Evolutionary conservation across 352 stramenopile species (phyloP).

Genomic region (Globisporangium spinosum): DNA sequence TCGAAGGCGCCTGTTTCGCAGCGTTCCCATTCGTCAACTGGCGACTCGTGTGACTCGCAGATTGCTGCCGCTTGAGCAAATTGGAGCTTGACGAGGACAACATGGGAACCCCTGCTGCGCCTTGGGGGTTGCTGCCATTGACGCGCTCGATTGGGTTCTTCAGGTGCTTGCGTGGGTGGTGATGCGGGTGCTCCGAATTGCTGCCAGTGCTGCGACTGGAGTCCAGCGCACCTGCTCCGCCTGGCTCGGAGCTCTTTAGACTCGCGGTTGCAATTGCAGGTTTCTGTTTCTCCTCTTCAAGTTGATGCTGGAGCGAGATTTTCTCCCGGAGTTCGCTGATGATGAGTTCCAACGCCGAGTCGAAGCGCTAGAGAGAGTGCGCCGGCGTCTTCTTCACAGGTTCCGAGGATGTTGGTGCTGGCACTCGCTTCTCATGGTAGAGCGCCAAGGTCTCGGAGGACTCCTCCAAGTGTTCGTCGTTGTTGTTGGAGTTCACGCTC

Average conservation of each 20-base stretch:
- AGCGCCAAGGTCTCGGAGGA: background rate
- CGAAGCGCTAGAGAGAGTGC: conserved; percentile 27
- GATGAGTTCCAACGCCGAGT: conserved; percentile 66
- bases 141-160: conserved; percentile 67
- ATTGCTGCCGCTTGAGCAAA: conserved; percentile 11
- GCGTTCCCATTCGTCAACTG: background rate
- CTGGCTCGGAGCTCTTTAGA: background rate
- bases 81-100: background rate
- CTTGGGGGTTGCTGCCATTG: conserved; percentile 17
- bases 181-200: conserved; percentile 14
- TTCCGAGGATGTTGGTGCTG: background rate
- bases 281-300: conserved; percentile 14
- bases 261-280: background rate
- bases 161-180: conserved; percentile 39
- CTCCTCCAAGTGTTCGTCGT: conserved; percentile 6
- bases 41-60: background rate
- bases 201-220: conserved; percentile 12
- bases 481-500: conserved; percentile 15
- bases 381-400: background rate
- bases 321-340: conserved; percentile 58
- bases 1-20: background rate
- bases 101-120: background rate
- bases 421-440: background rate
- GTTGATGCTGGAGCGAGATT: conserved; percentile 40
- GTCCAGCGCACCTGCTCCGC: background rate